Percentiles rank a stretch among this genome's conserved stretches.
phyloP scores from a whole-genome alignment of 2,329 filamentous ascomycete species.

The Thielaviopsis populi region DNA sequence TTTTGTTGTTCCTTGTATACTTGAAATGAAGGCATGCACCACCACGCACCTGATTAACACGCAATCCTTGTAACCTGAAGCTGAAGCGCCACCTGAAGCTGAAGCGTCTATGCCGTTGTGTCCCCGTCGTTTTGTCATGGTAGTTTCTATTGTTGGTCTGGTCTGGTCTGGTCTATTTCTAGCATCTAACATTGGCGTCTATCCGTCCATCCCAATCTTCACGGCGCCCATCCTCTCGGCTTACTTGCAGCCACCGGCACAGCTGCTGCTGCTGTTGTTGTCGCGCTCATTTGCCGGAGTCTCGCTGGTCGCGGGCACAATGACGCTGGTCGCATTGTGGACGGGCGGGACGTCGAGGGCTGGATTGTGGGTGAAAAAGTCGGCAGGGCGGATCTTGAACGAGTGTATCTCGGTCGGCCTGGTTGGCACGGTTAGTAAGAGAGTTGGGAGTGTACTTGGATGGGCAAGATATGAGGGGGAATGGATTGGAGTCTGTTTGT shows the following conservation, averaged over 20 bases:
- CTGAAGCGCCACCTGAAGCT: no score
- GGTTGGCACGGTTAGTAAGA: not conserved
- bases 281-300: not conserved
- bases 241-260: not conserved
- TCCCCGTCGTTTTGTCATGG: not conserved
- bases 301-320: slow-evolving; percentile 21
- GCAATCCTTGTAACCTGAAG: not conserved
- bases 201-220: not conserved
- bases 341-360: slow-evolving; percentile 31
- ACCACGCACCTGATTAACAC: not conserved
- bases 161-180: no score
- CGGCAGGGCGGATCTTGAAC: slow-evolving; percentile 30
- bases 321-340: slow-evolving; percentile 28
- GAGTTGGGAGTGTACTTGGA: not conserved
- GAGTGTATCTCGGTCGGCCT: slow-evolving; percentile 36
- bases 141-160: not conserved
- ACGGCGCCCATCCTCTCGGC: no score
- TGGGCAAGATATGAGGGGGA: not conserved
- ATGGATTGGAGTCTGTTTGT: not conserved
- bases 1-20: not conserved
- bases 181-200: no score
- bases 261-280: not conserved
- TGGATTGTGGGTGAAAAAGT: slow-evolving; percentile 34
- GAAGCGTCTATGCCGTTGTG: no score
- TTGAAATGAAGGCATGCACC: not conserved